Percentiles rank a stretch among this genome's conserved stretches.
Evolutionary conservation across 257 asterid species (phyloP).

Genomic region (Asclepias syriaca): DNA sequence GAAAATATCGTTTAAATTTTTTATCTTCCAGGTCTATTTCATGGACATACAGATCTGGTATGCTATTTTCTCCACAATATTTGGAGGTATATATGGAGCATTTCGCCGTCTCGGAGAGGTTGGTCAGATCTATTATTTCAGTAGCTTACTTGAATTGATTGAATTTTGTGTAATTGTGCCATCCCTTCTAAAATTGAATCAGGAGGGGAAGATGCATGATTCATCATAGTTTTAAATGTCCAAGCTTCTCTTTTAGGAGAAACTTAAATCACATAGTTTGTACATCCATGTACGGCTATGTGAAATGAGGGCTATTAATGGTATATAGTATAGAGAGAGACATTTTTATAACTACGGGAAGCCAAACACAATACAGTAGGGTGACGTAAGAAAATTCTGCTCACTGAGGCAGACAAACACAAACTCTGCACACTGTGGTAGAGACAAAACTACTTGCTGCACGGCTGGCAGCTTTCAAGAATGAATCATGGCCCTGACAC

Average conservation of each 20-base stretch:
- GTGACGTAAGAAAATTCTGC: too few relatives aligned
- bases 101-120: conserved; percentile 99
- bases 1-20: conserved; percentile 16
- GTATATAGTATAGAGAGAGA: neutral
- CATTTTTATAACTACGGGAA: neutral
- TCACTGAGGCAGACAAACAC: too few relatives aligned
- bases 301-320: neutral
- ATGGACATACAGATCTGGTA: conserved; percentile 99
- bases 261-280: neutral
- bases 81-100: conserved; percentile 98
- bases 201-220: neutral
- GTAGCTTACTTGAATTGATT: neutral
- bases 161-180: neutral
- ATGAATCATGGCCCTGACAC: too few relatives aligned
- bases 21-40: conserved; percentile 70
- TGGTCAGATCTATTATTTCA: conserved; percentile 20
- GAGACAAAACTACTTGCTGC: neutral
- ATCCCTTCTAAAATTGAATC: neutral
- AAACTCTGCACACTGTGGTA: neutral
- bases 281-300: neutral
- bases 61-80: conserved; percentile 95
- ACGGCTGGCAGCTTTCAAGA: too few relatives aligned
- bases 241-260: neutral
- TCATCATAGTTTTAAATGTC: conserved; percentile 1
- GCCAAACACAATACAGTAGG: too few relatives aligned